These are phyloP conservation scores for Xylariales sp. DNA, from an alignment of 2,329 filamentous ascomycete genomes.

Conservation along the genomic window DNA sequence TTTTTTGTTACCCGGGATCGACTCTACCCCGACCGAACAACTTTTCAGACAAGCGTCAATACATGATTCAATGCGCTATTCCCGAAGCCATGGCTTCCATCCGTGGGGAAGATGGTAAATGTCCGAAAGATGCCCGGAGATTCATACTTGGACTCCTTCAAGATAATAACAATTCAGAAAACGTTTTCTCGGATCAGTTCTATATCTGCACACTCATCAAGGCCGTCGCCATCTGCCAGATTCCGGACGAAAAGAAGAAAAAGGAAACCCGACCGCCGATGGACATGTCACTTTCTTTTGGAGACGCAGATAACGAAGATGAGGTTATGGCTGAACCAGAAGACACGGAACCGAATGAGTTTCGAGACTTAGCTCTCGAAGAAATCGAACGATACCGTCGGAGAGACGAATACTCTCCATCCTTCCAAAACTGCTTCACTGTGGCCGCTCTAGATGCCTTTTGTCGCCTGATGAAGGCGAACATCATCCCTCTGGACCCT, in stretches of 20 bases:
- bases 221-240: constrained; percentile 68
- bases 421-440: constrained; percentile 76
- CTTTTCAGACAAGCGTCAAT: constrained; percentile 87
- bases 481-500: constrained; percentile 65
- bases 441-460: constrained; percentile 71
- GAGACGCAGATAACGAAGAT: constrained; percentile 56
- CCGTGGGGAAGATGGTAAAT: constrained; percentile 78
- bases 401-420: constrained; percentile 76
- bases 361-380: constrained; percentile 65
- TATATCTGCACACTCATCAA: constrained; percentile 86
- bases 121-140: constrained; percentile 80
- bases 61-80: constrained; percentile 86
- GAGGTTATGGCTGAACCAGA: constrained; percentile 56
- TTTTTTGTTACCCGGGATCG: constrained; percentile 85
- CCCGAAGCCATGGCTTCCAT: constrained; percentile 83
- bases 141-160: constrained; percentile 91
- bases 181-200: constrained; percentile 87
- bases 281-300: constrained; percentile 57
- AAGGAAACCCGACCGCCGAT: constrained; percentile 51
- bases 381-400: constrained; percentile 75
- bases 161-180: constrained; percentile 94
- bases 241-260: constrained; percentile 58
- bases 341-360: constrained; percentile 58
- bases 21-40: constrained; percentile 89
- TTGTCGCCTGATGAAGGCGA: constrained; percentile 71